Evolutionary conservation across 768 basidiomycete genomes (phyloP), one percentile per base, ranked within the genome.

Genomic region (Podaxis sp.): DNA sequence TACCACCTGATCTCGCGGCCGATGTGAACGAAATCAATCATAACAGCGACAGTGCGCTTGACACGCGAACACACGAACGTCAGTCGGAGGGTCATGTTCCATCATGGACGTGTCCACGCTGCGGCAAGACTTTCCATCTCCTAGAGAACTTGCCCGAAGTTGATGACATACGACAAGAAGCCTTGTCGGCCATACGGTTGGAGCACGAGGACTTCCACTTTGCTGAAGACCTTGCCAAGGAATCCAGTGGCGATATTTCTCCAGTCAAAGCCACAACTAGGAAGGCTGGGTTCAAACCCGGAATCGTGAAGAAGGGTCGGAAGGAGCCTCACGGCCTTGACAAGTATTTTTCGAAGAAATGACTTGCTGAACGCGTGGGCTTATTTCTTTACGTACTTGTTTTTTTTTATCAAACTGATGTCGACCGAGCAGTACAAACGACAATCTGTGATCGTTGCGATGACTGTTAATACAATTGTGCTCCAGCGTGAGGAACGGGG

Each of bases 121-220:
- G 89, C 69, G 75, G 76, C 36, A 80, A 82, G 71, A 77, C 69
- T 29, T 75, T 88, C 25, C 61, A 72, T 33, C 68, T 81, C 46
- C 66, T 72, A 40, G 68, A 68, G 38, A 66, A 27, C 24, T 50
- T 69, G 54, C 22, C 57, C 29, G 57, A 56, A 29, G 63, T 59
- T 55, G 74, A 66, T 43, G 78, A 68, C 54, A 77, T 75, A 65
- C 68, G 65, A 64, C 71, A 74, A 61, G 69, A 69, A 67, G 77
- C 69, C 19, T 67, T 88, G 40, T 76, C 73, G 5, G 73, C 73
- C 63, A 69, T 85, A 59, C 79, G 78, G 58, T 66, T 82, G 72
- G 96, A 97, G 70, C 96, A 98, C 67, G 82, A 85, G 38, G 96
- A 97, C 74, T 97, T 86, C 72, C 96, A 98, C 73, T 86, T 94